Evolutionary conservation across 495 filamentous ascomycete genomes (phyloP).

Genomic region (Trichoderma asperelloides): DNA sequence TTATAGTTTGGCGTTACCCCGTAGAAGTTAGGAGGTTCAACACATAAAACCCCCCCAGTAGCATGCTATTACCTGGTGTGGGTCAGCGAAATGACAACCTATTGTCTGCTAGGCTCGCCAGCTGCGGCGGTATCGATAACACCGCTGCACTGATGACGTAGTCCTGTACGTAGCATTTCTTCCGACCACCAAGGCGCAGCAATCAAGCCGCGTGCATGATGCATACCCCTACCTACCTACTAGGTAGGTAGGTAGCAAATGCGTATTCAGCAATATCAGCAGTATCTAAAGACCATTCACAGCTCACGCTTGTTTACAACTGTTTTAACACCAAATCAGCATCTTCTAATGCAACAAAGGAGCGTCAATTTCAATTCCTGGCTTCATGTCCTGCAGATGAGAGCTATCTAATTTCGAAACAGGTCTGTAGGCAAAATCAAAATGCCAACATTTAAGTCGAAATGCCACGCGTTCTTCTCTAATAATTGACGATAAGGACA

Average conservation of each 20-base stretch:
- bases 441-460: neutral
- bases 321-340: too few relatives aligned
- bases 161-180: neutral
- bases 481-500: neutral
- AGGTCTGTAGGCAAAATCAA: neutral
- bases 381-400: neutral
- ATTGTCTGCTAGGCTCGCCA: neutral
- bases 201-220: neutral
- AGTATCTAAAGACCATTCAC: too few relatives aligned
- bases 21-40: neutral
- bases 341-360: neutral
- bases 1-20: neutral
- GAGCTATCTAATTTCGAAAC: neutral
- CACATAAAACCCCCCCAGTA: neutral
- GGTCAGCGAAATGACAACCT: conserved; percentile 2
- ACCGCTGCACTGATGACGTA: neutral
- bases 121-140: conserved; percentile 5
- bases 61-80: neutral
- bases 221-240: too few relatives aligned
- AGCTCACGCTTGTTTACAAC: too few relatives aligned
- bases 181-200: neutral
- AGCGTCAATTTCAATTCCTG: conserved; percentile 4
- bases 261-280: too few relatives aligned
- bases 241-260: too few relatives aligned
- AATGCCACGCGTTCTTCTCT: conserved; percentile 2